Evolutionary conservation across 495 filamentous ascomycete genomes (phyloP).

Genomic region (Aspergillus bertholletiae): DNA sequence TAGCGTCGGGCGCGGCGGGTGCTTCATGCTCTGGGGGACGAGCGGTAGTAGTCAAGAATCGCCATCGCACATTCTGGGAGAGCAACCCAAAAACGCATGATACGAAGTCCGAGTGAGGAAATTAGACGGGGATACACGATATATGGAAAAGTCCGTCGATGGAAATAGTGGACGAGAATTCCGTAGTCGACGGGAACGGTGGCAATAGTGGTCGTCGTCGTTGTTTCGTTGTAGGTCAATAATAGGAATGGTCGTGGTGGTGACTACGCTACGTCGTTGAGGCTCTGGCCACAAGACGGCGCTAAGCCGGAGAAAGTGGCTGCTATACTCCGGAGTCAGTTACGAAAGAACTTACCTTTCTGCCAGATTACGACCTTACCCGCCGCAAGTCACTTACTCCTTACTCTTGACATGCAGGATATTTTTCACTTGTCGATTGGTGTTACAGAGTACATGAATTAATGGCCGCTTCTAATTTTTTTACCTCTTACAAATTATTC

Average conservation of each 20-base stretch:
- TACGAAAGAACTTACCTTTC: no score
- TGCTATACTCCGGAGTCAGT: no score
- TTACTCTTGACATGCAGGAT: no score
- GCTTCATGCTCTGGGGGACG: conserved; percentile 22
- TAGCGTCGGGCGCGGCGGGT: conserved; percentile 25
- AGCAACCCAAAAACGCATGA: conserved; percentile 12
- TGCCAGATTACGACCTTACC: neutral
- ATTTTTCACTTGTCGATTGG: no score
- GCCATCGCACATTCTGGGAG: conserved; percentile 22
- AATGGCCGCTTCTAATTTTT: no score
- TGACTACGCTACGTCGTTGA: conserved; percentile 3
- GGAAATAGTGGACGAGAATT: conserved; percentile 3
- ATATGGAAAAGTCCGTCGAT: neutral
- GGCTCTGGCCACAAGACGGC: conserved; percentile 13
- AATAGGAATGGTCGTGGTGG: neutral
- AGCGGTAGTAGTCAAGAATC: conserved; percentile 20
- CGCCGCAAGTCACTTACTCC: no score
- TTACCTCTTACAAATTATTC: no score
- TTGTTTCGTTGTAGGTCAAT: neutral
- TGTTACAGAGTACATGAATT: no score
- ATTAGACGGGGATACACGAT: neutral
- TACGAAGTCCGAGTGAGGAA: conserved; percentile 1
- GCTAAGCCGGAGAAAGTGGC: conserved; percentile 14
- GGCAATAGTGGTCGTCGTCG: neutral
- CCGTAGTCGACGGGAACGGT: neutral